A percentile compares a stretch with the other conserved stretches of the same genome.
Evolutionary conservation across 2,329 filamentous ascomycete genomes (phyloP).

Genomic region (Colletotrichum tabaci): DNA sequence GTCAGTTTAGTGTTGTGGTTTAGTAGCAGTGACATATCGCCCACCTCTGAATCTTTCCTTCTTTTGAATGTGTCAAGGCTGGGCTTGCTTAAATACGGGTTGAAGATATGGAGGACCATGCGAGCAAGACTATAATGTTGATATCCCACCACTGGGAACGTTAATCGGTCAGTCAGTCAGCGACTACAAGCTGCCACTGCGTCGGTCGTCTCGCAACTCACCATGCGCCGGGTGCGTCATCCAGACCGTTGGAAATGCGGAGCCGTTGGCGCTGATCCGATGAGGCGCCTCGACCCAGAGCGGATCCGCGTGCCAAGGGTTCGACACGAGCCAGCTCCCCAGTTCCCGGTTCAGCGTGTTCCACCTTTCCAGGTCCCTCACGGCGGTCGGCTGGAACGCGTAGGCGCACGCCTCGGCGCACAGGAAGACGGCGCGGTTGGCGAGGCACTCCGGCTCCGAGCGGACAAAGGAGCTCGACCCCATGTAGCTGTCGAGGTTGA

Average conservation of each 20-base stretch:
- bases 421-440: slow-evolving; percentile 48
- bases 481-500: slow-evolving; percentile 54
- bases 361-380: slow-evolving; percentile 45
- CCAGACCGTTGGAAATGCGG: slow-evolving; percentile 41
- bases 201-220: background rate
- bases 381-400: slow-evolving; percentile 51
- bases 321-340: slow-evolving; percentile 45
- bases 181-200: no score
- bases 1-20: background rate
- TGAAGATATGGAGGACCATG: slow-evolving; percentile 57
- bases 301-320: slow-evolving; percentile 42
- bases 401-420: slow-evolving; percentile 51
- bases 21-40: background rate
- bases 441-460: slow-evolving; percentile 46
- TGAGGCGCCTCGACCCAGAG: slow-evolving; percentile 32
- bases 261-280: slow-evolving; percentile 18
- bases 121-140: slow-evolving; percentile 58
- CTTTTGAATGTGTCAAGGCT: slow-evolving; percentile 45
- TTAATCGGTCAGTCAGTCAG: background rate
- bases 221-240: slow-evolving; percentile 24
- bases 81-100: slow-evolving; percentile 50
- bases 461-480: slow-evolving; percentile 46
- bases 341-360: slow-evolving; percentile 44
- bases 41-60: slow-evolving; percentile 44
- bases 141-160: slow-evolving; percentile 51